Evolutionary conservation across 345 rosid species (phyloP).

Genomic region (Triadica sebifera): DNA sequence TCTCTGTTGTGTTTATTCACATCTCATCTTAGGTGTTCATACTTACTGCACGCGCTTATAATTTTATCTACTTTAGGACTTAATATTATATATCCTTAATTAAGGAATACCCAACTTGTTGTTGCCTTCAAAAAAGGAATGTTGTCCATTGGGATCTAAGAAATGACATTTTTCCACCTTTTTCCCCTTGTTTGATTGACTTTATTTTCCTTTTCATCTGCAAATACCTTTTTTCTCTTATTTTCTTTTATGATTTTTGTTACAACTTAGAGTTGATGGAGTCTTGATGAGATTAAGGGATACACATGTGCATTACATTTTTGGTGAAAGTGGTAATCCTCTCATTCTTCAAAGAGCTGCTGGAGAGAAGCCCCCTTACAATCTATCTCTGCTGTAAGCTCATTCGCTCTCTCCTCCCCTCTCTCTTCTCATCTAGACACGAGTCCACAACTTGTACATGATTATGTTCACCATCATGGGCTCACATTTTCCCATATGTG

Average conservation of each 20-base stretch:
- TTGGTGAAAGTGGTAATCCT: conserved; percentile 43
- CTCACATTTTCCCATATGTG: neutral
- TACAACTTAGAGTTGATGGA: conserved; percentile 96
- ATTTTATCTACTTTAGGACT: neutral
- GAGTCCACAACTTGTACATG: neutral
- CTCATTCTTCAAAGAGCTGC: conserved; percentile 75
- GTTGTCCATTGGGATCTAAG: neutral
- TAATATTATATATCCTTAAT: no score
- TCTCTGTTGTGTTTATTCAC: neutral
- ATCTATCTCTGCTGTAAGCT: conserved; percentile 66
- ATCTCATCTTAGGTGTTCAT: neutral
- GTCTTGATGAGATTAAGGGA: conserved; percentile 94
- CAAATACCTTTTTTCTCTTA: neutral
- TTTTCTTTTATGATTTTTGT: conserved; percentile 6
- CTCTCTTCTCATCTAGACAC: neutral
- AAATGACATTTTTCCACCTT: neutral
- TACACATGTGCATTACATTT: conserved; percentile 75
- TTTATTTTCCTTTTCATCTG: neutral
- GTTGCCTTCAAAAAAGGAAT: neutral
- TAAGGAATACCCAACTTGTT: neutral
- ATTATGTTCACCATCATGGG: neutral
- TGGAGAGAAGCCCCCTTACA: conserved; percentile 88
- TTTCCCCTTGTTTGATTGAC: neutral
- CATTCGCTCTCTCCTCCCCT: conserved; percentile 20
- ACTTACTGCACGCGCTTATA: neutral